phyloP scores from a whole-genome alignment of 2,329 filamentous ascomycete genomes.

The Calonectria hawksworthii region DNA sequence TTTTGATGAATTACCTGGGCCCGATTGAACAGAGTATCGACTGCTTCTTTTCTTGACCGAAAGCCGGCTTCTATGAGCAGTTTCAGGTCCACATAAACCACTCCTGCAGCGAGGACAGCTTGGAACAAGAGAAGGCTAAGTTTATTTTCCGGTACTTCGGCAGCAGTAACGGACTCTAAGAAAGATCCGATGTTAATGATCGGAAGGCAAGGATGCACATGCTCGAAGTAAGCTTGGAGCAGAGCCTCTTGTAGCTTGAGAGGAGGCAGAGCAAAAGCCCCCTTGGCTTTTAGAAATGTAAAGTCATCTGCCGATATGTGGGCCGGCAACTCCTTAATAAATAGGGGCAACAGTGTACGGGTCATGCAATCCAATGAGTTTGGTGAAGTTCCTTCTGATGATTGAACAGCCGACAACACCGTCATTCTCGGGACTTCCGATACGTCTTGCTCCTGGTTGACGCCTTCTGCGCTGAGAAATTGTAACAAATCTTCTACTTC shows the following conservation, averaged over 20 bases:
- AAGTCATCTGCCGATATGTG: conserved; percentile 85
- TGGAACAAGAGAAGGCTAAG: conserved; percentile 91
- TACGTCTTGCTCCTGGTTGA: neutral
- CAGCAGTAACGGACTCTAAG: conserved; percentile 69
- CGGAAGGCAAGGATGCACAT: conserved; percentile 75
- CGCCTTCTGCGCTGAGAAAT: neutral
- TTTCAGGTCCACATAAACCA: conserved; percentile 86
- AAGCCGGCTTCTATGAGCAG: conserved; percentile 82
- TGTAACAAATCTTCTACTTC: neutral
- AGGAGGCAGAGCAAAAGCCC: conserved; percentile 82
- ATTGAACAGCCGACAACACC: neutral
- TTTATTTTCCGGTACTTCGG: conserved; percentile 76
- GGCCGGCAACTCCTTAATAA: conserved; percentile 83
- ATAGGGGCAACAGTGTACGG: conserved; percentile 62
- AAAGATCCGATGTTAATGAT: conserved; percentile 74
- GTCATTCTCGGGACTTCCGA: neutral
- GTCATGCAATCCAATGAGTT: neutral
- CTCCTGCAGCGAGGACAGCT: conserved; percentile 91
- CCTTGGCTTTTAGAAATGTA: conserved; percentile 84
- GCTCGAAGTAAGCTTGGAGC: conserved; percentile 85
- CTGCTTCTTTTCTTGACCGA: conserved; percentile 79
- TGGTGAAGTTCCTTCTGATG: neutral
- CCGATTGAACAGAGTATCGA: conserved; percentile 88
- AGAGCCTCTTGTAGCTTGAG: conserved; percentile 80
- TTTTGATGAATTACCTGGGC: conserved; percentile 73